Base-by-base conservation (phyloP, 139 green algal genomes). In the Tetratostichococcus sp. region DNA sequence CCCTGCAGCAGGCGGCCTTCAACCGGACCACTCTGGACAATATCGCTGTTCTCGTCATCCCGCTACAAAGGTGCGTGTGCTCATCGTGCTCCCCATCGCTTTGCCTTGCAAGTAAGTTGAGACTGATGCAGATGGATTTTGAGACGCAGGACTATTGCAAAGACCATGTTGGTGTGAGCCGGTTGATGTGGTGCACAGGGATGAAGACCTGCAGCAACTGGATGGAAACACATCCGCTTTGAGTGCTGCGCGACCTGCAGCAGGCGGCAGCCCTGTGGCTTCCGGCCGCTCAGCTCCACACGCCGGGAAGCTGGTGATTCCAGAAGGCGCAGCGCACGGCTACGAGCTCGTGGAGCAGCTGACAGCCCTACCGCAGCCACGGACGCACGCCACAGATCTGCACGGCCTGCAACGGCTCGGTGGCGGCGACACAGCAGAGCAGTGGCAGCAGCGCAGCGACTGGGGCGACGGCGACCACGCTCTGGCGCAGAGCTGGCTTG, bases 11-110 rank as follows among this genome's bases (percentile, higher is more conserved):
- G 32, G 87, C 89, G 70, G 88, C 88, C 1, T 85, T 84, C 74
- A 81, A 86, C 59, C 73, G 79, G 0, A 73, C 79, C 19, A 88
- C 85, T 1, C 81, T 77, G 62, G 88, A 93, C 68, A 93, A 93
- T 59, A 21, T 91, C 22, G 88, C 84, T 1, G 85, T 87, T 6
- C 75, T 87, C 2, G 80, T 85, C 4, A 57, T 93, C 19, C 50
- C 50, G 19, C 50, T 62, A 5, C 50, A 62, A 2, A 26, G 50
- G 50, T 62, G 50, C 50, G 50, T 14, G 8, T 50, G 39, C 8
- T 50, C 39, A 8, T 50, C 8, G 8, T 50, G 39, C 14, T 8
- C 39, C 39, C 39, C 39, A 50, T 14, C 8, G 39, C 39, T 8
- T 50, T 8, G 39, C 39, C 39, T 50, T n/a, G n/a, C n/a, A n/a